phyloP scores from a whole-genome alignment of 345 rosid species.

The Bruguiera parviflora region DNA sequence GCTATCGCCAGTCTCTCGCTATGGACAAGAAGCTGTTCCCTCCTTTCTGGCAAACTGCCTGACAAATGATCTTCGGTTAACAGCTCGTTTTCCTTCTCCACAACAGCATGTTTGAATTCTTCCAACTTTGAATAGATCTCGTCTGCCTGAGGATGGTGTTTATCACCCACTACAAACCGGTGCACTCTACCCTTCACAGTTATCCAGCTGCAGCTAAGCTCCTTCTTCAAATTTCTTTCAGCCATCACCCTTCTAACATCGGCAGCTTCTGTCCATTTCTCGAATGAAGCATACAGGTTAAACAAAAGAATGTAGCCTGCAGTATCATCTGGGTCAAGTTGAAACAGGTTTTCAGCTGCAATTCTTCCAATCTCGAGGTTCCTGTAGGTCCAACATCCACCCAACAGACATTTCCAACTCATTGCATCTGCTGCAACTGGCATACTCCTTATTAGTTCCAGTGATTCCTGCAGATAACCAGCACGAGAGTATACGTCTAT shows the following conservation, averaged over 20 bases:
- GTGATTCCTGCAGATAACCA: constrained; percentile 55
- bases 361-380: constrained; percentile 62
- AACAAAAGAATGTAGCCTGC: constrained; percentile 64
- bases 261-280: constrained; percentile 71
- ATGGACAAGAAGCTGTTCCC: constrained; percentile 57
- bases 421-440: constrained; percentile 56
- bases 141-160: constrained; percentile 55
- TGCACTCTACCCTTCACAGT: constrained; percentile 54
- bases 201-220: constrained; percentile 76
- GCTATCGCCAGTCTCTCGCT: constrained; percentile 81
- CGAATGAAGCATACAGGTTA: constrained; percentile 48
- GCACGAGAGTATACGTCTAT: constrained; percentile 62
- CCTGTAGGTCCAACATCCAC: constrained; percentile 69
- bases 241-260: constrained; percentile 56
- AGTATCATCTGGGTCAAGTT: constrained; percentile 56
- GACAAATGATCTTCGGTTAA: constrained; percentile 39
- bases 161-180: constrained; percentile 67
- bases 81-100: constrained; percentile 18
- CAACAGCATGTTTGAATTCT: constrained; percentile 33
- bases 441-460: constrained; percentile 46
- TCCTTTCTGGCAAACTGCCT: constrained; percentile 44
- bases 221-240: constrained; percentile 57
- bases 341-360: constrained; percentile 55
- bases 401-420: constrained; percentile 74
- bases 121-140: constrained; percentile 55